A percentile compares a stretch with the other conserved stretches of the same genome.
Evolutionary conservation across 768 basidiomycete genomes (phyloP).

Genomic region (Panellus pusillus): DNA sequence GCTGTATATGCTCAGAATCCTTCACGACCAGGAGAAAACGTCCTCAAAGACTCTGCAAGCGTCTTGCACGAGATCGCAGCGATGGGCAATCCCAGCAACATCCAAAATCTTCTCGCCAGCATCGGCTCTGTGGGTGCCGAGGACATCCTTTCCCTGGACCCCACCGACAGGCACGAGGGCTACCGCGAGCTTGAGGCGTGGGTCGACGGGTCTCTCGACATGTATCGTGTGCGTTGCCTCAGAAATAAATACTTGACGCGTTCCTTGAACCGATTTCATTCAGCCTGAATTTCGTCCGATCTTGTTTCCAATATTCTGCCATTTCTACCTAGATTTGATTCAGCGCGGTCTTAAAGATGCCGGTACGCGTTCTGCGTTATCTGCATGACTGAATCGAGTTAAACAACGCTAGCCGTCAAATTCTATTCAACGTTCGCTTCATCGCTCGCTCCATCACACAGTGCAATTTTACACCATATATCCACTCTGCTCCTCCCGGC

Average conservation of each 20-base stretch:
- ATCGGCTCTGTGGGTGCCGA: conserved; percentile 80
- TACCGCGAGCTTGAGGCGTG: conserved; percentile 84
- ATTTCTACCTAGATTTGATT: conserved; percentile 95
- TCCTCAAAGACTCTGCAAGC: conserved; percentile 62
- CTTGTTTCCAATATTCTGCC: conserved; percentile 93
- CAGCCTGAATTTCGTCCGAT: conserved; percentile 94
- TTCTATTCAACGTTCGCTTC: conserved; percentile 75
- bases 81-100: conserved; percentile 68
- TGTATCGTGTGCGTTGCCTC: conserved; percentile 69
- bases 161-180: conserved; percentile 83
- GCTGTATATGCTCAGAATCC: conserved; percentile 73
- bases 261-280: conserved; percentile 10
- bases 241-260: background rate
- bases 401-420: conserved; percentile 52
- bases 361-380: conserved; percentile 48
- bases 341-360: conserved; percentile 89
- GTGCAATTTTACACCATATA: conserved; percentile 70
- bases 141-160: conserved; percentile 78
- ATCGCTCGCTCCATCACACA: conserved; percentile 66
- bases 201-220: conserved; percentile 89
- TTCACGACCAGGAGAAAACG: conserved; percentile 66
- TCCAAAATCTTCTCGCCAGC: conserved; percentile 75
- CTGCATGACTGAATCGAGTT: background rate
- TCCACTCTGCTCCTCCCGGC: conserved; percentile 77
- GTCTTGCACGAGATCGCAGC: conserved; percentile 68